Evolutionary conservation across 192 early-diverging fungal species (phyloP), one percentile per base, ranked within the genome.

Genomic region (Backusella circina): DNA sequence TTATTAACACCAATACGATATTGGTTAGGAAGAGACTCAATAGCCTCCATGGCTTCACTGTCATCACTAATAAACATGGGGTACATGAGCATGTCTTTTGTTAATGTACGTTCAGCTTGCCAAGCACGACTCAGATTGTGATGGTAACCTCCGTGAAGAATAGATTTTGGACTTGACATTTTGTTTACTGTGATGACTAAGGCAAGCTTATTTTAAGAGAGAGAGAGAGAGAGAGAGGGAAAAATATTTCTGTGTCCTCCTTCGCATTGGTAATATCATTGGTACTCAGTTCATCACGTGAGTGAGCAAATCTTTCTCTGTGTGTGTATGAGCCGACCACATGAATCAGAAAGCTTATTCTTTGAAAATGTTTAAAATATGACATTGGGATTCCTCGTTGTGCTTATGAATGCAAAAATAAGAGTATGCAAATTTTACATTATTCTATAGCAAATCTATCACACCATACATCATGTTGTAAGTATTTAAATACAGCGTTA

Each of bases 31-130:
- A 99, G 85, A 12, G 95, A 89, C 15, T 83, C 72, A 80, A 99
- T 95, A 65, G 89, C 86, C 50, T 91, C 92, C 72, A 90, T 84
- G n/a, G 85, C 89, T 72, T 96, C 87, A 30, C 86, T 74, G 68
- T 91, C 88, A 84, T 96, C 96, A 47, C 89, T 91, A 75, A 99
- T 90, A 82, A 99, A 99, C 77, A 99, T 88, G 30, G 98, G 98
- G 84, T 92, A 98, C 86, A 98, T 93, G 61, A 99, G 88, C 71
- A 90, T 85, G 39, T 82, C 77, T 80, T 93, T 91, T 33, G 90
- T 91, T 69, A 94, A 83, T n/a, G 74, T 76, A 51, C 82, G 78
- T 51, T 89, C 88, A n/a, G 86, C 86, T 85, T 97, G 95, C 94
- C 95, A 98, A 66, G 84, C 73, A 37, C 97, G 90, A 75, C 90